These are phyloP conservation scores for Arachnopeziza araneosa DNA, from an alignment of 2,329 filamentous ascomycete genomes.

Conservation along the genomic window DNA sequence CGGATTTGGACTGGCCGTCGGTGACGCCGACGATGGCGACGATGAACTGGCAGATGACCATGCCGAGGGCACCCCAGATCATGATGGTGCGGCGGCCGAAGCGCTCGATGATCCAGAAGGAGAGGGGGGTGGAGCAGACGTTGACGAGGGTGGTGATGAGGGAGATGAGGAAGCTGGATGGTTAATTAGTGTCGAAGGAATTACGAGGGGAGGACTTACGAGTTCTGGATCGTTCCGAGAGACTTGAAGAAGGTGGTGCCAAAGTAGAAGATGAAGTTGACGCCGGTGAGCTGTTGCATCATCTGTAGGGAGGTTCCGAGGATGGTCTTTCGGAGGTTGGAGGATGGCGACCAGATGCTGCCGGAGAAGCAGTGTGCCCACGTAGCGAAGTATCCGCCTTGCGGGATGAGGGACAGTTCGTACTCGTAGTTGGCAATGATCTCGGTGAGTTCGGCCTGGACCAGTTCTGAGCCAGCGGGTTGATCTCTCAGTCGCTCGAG, in stretches of 20 bases:
- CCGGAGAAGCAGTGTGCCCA: conserved; percentile 68
- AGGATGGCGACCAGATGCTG: conserved; percentile 64
- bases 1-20: conserved; percentile 69
- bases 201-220: conserved; percentile 49
- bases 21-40: conserved; percentile 58
- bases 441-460: conserved; percentile 73
- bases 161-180: conserved; percentile 55
- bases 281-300: conserved; percentile 73
- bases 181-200: conserved; percentile 49
- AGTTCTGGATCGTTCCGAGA: conserved; percentile 67
- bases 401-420: conserved; percentile 63
- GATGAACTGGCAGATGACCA: conserved; percentile 83
- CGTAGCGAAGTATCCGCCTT: conserved; percentile 60
- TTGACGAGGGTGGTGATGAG: conserved; percentile 55
- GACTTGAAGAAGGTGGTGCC: conserved; percentile 87
- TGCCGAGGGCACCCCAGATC: conserved; percentile 70
- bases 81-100: conserved; percentile 77
- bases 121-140: conserved; percentile 73
- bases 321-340: conserved; percentile 64
- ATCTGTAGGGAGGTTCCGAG: conserved; percentile 70
- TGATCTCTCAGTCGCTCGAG: conserved; percentile 70
- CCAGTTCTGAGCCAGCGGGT: conserved; percentile 63
- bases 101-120: conserved; percentile 79
- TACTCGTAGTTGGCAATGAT: conserved; percentile 86
- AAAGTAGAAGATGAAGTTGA: conserved; percentile 91